phyloP scores from a whole-genome alignment of 768 basidiomycete genomes.

The Kondoa subrosea region DNA sequence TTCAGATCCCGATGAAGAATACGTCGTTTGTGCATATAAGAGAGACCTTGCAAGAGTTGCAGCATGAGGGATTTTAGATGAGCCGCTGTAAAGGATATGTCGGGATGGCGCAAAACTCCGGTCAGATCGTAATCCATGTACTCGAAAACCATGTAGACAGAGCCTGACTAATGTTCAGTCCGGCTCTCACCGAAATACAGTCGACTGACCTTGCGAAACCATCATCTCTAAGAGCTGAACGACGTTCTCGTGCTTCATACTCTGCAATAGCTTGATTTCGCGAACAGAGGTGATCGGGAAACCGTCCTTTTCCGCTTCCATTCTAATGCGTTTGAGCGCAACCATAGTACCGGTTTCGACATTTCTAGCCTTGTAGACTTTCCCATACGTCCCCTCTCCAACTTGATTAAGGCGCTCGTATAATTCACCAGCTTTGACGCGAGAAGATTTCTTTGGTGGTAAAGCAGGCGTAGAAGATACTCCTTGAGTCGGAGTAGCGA shows the following conservation, averaged over 20 bases:
- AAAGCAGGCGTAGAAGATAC: neutral
- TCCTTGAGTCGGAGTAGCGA: neutral
- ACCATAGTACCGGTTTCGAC: conserved; percentile 57
- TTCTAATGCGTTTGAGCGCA: conserved; percentile 86
- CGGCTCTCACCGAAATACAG: neutral
- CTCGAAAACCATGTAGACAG: conserved; percentile 98
- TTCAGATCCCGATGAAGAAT: conserved; percentile 98
- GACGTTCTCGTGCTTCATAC: conserved; percentile 72
- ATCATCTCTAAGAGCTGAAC: conserved; percentile 92
- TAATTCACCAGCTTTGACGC: conserved; percentile 30
- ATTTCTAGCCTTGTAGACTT: conserved; percentile 90
- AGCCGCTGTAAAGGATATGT: conserved; percentile 64
- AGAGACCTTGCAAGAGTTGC: conserved; percentile 88
- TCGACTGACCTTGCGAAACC: conserved; percentile 69
- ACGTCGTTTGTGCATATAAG: conserved; percentile 85
- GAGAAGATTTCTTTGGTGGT: neutral
- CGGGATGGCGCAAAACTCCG: conserved; percentile 76
- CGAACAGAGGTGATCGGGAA: conserved; percentile 98
- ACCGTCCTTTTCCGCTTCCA: conserved; percentile 93
- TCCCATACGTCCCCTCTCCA: conserved; percentile 95
- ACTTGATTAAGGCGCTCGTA: conserved; percentile 84
- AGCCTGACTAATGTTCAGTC: conserved; percentile 40
- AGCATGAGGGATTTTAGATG: conserved; percentile 88
- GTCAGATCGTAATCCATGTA: conserved; percentile 99
- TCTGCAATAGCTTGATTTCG: conserved; percentile 93